phyloP scores from a whole-genome alignment of 352 stramenopile species.

The Globisporangium perplexum region DNA sequence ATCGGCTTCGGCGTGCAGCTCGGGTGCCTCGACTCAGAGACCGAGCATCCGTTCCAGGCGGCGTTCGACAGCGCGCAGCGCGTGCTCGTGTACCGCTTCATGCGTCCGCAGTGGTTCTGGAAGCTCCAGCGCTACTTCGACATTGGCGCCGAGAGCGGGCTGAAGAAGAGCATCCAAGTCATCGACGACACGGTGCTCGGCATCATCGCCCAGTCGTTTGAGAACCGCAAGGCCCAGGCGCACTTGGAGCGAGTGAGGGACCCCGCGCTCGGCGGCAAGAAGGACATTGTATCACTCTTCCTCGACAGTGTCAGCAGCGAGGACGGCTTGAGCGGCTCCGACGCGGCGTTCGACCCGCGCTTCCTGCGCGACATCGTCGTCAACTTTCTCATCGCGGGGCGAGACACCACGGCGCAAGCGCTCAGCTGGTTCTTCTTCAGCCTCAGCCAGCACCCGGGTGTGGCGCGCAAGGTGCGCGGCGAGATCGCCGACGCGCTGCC shows the following conservation, averaged over 20 bases:
- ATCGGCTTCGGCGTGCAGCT: slow-evolving; percentile 66
- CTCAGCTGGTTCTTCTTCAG: slow-evolving; percentile 69
- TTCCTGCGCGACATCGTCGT: slow-evolving; percentile 75
- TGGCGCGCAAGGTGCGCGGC: slow-evolving; percentile 33
- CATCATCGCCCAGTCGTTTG: slow-evolving; percentile 36
- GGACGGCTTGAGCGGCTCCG: background rate
- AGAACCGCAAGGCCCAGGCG: background rate
- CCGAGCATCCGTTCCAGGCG: slow-evolving; percentile 39
- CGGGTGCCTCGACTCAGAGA: slow-evolving; percentile 18
- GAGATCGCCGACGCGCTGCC: slow-evolving; percentile 38
- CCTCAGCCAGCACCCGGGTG: slow-evolving; percentile 42
- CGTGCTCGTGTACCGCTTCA: slow-evolving; percentile 30
- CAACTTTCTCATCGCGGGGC: slow-evolving; percentile 73
- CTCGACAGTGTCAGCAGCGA: slow-evolving; percentile 12
- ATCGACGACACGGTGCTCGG: slow-evolving; percentile 33
- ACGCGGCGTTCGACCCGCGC: slow-evolving; percentile 17
- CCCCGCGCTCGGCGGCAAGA: background rate
- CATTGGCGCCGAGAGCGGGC: slow-evolving; percentile 24
- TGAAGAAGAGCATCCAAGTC: slow-evolving; percentile 22
- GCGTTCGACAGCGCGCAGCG: slow-evolving; percentile 45
- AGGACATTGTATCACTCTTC: slow-evolving; percentile 21
- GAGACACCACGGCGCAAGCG: slow-evolving; percentile 71
- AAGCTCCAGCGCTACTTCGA: slow-evolving; percentile 31
- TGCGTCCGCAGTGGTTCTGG: slow-evolving; percentile 32
- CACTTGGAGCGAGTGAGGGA: background rate